These are phyloP conservation scores for Dothistroma pini DNA, from an alignment of 2,329 filamentous ascomycete genomes.

Conservation along the genomic window DNA sequence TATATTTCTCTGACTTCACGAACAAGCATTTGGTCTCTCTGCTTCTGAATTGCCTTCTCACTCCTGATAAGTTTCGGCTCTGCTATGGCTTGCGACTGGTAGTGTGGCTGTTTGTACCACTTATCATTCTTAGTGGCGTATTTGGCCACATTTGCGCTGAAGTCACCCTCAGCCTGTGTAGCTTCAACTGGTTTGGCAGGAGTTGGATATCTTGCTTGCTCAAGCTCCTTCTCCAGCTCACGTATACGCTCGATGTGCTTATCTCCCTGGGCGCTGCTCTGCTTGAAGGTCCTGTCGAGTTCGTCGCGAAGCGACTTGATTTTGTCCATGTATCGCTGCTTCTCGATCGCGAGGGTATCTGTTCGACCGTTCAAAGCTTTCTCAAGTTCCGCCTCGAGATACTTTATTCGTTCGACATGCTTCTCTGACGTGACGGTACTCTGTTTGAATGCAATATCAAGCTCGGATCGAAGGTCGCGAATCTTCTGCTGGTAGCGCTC, in stretches of 20 bases:
- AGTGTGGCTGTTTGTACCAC: conserved; percentile 37
- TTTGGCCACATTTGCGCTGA: conserved; percentile 35
- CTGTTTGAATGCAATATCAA: conserved; percentile 25
- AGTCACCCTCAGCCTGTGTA: conserved; percentile 38
- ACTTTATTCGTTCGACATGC: conserved; percentile 20
- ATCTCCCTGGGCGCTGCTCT: conserved; percentile 19
- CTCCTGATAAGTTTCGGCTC: conserved; percentile 9
- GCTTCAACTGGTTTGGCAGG: conserved; percentile 11
- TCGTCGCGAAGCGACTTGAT: conserved; percentile 19
- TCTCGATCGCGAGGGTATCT: conserved; percentile 8
- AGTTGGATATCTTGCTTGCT: conserved; percentile 1
- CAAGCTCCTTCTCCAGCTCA: conserved; percentile 19
- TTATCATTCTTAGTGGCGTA: conserved; percentile 32
- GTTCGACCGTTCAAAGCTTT: conserved; percentile 10
- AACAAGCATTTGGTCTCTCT: conserved; percentile 34
- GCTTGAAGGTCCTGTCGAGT: conserved; percentile 21
- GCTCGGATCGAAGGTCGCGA: conserved; percentile 20
- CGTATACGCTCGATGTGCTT: conserved; percentile 21
- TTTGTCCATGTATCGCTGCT: conserved; percentile 22
- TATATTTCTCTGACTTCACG: conserved; percentile 42
- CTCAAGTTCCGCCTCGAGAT: conserved; percentile 22
- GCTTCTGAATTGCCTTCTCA: conserved; percentile 26
- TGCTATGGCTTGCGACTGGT: background rate
- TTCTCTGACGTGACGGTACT: conserved; percentile 22
- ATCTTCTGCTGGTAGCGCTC: conserved; percentile 24